These are phyloP conservation scores for Biancaea sappan DNA, from an alignment of 306 rosid genomes.

Conservation along the genomic window DNA sequence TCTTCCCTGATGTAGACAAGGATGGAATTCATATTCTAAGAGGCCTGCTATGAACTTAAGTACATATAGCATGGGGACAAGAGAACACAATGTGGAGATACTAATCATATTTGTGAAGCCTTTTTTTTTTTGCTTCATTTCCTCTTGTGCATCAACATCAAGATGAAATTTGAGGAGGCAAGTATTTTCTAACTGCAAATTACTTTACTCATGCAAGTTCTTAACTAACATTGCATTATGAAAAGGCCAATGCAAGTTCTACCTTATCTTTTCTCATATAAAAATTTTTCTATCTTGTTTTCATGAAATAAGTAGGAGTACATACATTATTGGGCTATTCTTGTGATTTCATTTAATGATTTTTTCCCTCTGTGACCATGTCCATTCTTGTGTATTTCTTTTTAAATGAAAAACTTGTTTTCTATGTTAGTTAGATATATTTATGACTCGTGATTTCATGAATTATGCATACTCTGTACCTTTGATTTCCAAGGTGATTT, in stretches of 20 bases:
- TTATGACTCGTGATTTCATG: slow-evolving; percentile 26
- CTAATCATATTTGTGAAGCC: slow-evolving; percentile 63
- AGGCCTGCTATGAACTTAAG: slow-evolving; percentile 82
- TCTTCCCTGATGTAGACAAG: slow-evolving; percentile 23
- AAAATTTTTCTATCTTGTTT: slow-evolving; percentile 52
- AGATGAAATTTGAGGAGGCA: slow-evolving; percentile 74
- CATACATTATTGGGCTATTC: slow-evolving; percentile 52
- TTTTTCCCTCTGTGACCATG: not conserved
- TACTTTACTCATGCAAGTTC: not conserved
- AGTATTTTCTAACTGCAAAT: slow-evolving; percentile 28
- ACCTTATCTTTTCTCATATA: slow-evolving; percentile 22
- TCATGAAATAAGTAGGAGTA: slow-evolving; percentile 48
- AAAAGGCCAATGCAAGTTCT: not conserved
- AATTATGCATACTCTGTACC: slow-evolving; percentile 68
- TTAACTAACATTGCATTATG: slow-evolving; percentile 5
- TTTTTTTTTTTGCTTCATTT: slow-evolving; percentile 73
- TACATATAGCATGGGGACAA: slow-evolving; percentile 71
- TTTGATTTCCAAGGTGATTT: slow-evolving; percentile 50
- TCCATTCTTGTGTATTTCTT: not conserved
- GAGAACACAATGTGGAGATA: slow-evolving; percentile 55
- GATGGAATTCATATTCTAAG: slow-evolving; percentile 57
- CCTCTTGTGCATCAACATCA: slow-evolving; percentile 60
- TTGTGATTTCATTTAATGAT: slow-evolving; percentile 20
- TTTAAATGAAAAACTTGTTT: not conserved
- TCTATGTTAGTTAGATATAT: not conserved